Evolutionary conservation across 1,284 basidiomycete species (phyloP).

Genomic region (Flammula alnicola): DNA sequence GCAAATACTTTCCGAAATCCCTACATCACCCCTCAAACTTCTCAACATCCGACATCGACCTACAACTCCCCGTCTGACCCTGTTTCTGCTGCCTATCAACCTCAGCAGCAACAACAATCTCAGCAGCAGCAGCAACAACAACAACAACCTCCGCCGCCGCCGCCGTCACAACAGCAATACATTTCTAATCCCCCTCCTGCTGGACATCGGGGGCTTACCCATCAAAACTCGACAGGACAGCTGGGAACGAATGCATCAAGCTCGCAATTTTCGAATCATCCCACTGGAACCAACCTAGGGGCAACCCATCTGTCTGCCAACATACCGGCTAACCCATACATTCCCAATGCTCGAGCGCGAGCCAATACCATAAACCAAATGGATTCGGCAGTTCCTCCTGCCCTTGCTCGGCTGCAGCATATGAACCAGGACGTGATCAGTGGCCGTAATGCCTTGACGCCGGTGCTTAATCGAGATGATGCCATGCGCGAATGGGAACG

Average conservation of each 20-base stretch:
- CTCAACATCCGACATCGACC: constrained; percentile 40
- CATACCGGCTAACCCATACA: constrained; percentile 70
- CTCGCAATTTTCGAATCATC: constrained; percentile 47
- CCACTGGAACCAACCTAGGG: constrained; percentile 33
- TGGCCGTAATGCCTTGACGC: constrained; percentile 83
- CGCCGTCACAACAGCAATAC: constrained; percentile 41
- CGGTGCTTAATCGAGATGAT: constrained; percentile 89
- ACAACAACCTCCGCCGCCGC: constrained; percentile 32
- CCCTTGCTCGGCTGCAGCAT: constrained; percentile 84
- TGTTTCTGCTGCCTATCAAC: constrained; percentile 33
- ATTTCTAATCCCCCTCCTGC: constrained; percentile 37
- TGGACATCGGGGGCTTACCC: constrained; percentile 44
- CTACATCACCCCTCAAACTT: constrained; percentile 58
- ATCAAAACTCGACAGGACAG: constrained; percentile 56
- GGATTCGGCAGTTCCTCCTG: constrained; percentile 86
- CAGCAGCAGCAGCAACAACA: constrained; percentile 45
- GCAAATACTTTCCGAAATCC: constrained; percentile 76
- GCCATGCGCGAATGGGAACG: constrained; percentile 91
- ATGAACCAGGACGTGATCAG: constrained; percentile 88
- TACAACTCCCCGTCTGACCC: constrained; percentile 35
- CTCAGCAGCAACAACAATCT: constrained; percentile 26
- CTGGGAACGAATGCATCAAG: constrained; percentile 44
- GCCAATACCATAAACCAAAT: constrained; percentile 91
- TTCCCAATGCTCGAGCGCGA: constrained; percentile 68
- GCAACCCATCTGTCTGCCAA: constrained; percentile 53